Evolutionary conservation across 169 alveolate species (phyloP).

Genomic region (Plasmodium malariae): DNA sequence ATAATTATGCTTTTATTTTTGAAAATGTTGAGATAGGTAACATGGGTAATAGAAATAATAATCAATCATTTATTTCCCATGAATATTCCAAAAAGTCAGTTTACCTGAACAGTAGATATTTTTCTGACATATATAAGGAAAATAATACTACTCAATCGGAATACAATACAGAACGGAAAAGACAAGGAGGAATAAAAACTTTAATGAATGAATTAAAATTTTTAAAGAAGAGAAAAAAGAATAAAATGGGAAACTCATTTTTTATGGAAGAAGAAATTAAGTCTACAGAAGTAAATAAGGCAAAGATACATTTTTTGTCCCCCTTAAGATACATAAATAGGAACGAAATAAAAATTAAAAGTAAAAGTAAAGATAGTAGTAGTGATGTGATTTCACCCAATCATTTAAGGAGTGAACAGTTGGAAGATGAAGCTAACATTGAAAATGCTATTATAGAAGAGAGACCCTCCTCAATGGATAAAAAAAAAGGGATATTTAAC

Average conservation of each 20-base stretch:
- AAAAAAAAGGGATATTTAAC: no score
- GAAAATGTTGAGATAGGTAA: not conserved
- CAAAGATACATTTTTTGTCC: no score
- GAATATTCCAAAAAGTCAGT: not conserved
- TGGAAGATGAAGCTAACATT: no score
- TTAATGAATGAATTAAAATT: not conserved
- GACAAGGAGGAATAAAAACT: not conserved
- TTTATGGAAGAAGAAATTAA: no score
- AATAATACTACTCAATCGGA: not conserved
- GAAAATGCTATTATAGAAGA: no score
- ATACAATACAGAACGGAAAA: not conserved
- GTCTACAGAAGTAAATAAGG: no score
- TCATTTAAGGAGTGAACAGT: no score
- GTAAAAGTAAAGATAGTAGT: no score
- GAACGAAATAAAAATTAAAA: no score
- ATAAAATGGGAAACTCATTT: not conserved
- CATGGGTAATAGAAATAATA: not conserved
- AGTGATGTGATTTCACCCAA: no score
- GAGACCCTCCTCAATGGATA: no score
- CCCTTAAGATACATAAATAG: no score
- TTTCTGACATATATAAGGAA: not conserved
- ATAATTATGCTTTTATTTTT: not conserved
- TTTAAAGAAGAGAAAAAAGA: not conserved
- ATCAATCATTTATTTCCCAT: not conserved
- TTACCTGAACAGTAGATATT: not conserved